Evolutionary conservation across 208 protist species (phyloP).

Genomic region (Acanthamoeba quina): DNA sequence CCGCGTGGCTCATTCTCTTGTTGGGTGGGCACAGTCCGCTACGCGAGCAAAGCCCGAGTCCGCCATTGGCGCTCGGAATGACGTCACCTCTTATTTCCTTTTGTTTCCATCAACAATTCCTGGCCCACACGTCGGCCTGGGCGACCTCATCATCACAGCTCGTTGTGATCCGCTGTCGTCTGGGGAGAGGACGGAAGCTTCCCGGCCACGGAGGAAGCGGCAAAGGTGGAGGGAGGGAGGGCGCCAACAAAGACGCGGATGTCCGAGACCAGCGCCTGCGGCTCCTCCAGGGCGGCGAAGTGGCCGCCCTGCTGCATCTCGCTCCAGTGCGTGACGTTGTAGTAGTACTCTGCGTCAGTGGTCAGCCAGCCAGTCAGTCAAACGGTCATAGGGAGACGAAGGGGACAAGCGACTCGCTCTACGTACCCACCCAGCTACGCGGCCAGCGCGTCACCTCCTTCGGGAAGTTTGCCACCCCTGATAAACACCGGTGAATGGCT

Average conservation of each 20-base stretch:
- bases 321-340: constrained; percentile 67
- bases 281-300: constrained; percentile 69
- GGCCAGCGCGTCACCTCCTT: constrained; percentile 22
- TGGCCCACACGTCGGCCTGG: too few relatives aligned
- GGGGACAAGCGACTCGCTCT: too few relatives aligned
- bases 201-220: not conserved
- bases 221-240: not conserved
- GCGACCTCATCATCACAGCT: not conserved
- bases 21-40: not conserved
- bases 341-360: constrained; percentile 50
- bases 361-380: not conserved
- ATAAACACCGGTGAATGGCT: not conserved
- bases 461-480: not conserved
- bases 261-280: constrained; percentile 12
- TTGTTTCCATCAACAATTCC: too few relatives aligned
- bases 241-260: constrained; percentile 31
- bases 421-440: constrained; percentile 9
- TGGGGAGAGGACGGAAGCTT: too few relatives aligned
- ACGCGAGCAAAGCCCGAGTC: too few relatives aligned
- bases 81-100: too few relatives aligned
- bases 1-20: not conserved
- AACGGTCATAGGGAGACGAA: too few relatives aligned
- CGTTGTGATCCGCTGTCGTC: not conserved
- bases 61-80: too few relatives aligned
- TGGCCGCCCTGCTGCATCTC: constrained; percentile 40